Base-by-base conservation (phyloP, 2,329 filamentous ascomycete species). In the Stromatinia cepivora region DNA sequence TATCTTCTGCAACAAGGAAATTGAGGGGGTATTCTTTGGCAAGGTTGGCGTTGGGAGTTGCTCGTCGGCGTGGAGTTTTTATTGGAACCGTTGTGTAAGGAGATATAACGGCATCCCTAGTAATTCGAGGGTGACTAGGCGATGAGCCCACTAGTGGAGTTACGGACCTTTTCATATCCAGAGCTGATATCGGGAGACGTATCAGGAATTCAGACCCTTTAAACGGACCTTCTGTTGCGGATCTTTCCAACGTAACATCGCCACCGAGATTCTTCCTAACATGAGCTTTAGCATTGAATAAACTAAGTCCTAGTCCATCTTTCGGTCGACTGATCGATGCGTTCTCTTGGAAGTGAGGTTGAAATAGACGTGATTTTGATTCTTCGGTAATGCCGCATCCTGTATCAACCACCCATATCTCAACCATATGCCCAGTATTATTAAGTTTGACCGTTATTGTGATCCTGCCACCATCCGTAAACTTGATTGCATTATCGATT, bases 1-100 rank as follows among this genome's bases (percentile, higher is more conserved):
- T 92, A 78, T 92, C 90, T 79, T 92, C 90, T 5, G 88, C 90
- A 1, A 92, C 86, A 3, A 92, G 82, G 72, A 92, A 88, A 13
- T 85, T 89, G 11, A 92, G 82, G 0, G 90, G 90, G 70, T 87
- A 82, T 73, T 86, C 86, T 59, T 81, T 79, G 4, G 86, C 87
- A 5, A 91, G 82, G 20, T 85, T 82, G 57, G 84, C 83, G 75
- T 90, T 88, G 72, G 87, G 83, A 6, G 68, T 36, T 17, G 54
- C 31, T 22, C 72, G 71, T 59, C 73, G 74, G 5, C 56, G 69
- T 31, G 66, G 2, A 53, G 25, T 39, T 20, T 69, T 45, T 25
- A 42, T 46, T 36, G 67, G 8, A 9, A 15, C 57, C 8, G 31
- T 34, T 53, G 52, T 53, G 8, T 66, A 70, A 56, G 70, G 70